phyloP scores from a whole-genome alignment of 306 rosid genomes.

The Alnus glutinosa region DNA sequence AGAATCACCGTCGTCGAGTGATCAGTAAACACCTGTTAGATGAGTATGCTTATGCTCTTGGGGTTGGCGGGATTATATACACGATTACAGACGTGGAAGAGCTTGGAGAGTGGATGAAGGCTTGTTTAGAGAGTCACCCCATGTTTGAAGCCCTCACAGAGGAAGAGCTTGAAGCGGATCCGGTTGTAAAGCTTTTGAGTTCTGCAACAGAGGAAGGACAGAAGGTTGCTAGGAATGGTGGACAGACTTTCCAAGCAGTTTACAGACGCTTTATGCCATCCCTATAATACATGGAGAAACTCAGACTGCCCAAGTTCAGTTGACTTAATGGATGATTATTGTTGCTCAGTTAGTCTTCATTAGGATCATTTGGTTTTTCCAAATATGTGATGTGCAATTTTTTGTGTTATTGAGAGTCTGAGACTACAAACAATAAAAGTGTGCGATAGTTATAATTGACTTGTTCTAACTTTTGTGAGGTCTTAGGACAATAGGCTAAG shows the following conservation, averaged over 20 bases:
- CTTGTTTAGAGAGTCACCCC: constrained; percentile 84
- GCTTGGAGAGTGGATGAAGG: constrained; percentile 93
- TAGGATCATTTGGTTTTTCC: background rate
- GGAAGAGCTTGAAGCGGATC: constrained; percentile 82
- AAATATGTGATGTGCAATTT: background rate
- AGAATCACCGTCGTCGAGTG: constrained; percentile 93
- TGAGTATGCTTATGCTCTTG: constrained; percentile 79
- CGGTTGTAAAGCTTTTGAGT: constrained; percentile 67
- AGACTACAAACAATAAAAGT: background rate
- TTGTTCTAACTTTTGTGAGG: background rate
- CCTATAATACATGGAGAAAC: constrained; percentile 37
- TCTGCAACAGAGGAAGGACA: constrained; percentile 97
- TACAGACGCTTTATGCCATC: constrained; percentile 61
- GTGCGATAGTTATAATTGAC: background rate
- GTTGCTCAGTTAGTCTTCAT: background rate
- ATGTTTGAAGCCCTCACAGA: constrained; percentile 72
- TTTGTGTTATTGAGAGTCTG: background rate
- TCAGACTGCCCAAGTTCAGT: constrained; percentile 13
- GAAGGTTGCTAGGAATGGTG: constrained; percentile 92
- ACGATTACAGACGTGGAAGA: constrained; percentile 95
- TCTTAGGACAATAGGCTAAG: background rate
- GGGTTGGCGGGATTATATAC: constrained; percentile 84
- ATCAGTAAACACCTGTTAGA: constrained; percentile 84
- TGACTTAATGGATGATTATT: background rate
- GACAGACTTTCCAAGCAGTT: constrained; percentile 80